Base-by-base conservation (phyloP, 352 stramenopile genomes). In the Poterioochromonas sp. region DNA sequence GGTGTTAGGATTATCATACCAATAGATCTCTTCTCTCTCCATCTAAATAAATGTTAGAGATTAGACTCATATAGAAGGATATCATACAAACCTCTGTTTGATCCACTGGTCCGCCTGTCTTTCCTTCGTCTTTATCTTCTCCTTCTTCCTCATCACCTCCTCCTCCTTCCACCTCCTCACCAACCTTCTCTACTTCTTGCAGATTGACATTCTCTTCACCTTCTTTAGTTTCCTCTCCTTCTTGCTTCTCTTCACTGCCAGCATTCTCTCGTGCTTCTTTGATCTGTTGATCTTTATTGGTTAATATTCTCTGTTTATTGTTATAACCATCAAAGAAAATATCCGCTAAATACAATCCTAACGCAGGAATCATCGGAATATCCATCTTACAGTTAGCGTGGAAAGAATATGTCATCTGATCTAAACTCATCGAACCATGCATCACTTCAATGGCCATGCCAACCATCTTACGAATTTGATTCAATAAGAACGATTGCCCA, bases 401-500 rank as follows among this genome's bases (percentile, higher is more conserved):
- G 15, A 71, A 71, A 22, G 62, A 11, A n/a, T 11, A 47, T 29
- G 62, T 43, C 26, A 71, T 12, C 18, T 8, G 12, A 71, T 41
- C 62, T 8, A 29, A 35, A 8, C 12, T 44, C 11, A 2, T 29
- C 5, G 18, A 22, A 35, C 62, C 62, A 37, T 37, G 5, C 5
- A 5, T 8, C 18, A 74, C 29, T 35, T 53, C 65, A 39, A 74
- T n/a, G 18, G 40, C 65, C 8, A 74, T 34, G 18, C 20, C 65
- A 39, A 74, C 65, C 65, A 74, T 74, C 29, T 74, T 74, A 22
- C 65, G 35, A 54, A 74, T 74, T 35, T 76, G 68, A 62, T 76
- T 62, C 29, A 76, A 62, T 44, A 76, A 15, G 34, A 76, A 76
- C 5, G 40, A 62, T 44, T 76, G 68, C 18, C 68, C 68, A 15